phyloP scores from a whole-genome alignment of 306 rosid species.

The Quercus ilex region DNA sequence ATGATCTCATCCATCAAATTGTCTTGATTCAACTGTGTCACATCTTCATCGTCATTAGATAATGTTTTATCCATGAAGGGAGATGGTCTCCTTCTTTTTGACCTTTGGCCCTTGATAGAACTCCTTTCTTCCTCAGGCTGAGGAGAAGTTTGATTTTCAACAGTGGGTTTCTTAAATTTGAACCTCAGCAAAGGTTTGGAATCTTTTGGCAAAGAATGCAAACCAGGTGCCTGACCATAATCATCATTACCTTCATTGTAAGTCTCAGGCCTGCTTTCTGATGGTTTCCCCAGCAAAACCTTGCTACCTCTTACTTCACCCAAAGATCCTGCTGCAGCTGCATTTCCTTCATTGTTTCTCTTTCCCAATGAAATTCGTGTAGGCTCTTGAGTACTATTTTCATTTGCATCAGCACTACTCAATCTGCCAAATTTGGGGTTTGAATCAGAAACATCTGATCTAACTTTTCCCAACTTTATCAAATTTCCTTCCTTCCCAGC shows the following conservation, averaged over 20 bases:
- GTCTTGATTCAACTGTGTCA: conserved; percentile 45
- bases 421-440: conserved; percentile 40
- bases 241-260: conserved; percentile 43
- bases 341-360: conserved; percentile 40
- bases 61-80: conserved; percentile 56
- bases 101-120: conserved; percentile 86
- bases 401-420: conserved; percentile 47
- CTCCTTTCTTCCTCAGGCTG: conserved; percentile 73
- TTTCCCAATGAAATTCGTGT: conserved; percentile 35
- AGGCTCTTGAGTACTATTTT: conserved; percentile 33
- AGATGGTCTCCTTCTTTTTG: conserved; percentile 90
- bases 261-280: conserved; percentile 51
- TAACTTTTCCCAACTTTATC: conserved; percentile 72
- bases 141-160: conserved; percentile 62
- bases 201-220: conserved; percentile 68
- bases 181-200: conserved; percentile 70
- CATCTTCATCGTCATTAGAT: conserved; percentile 46
- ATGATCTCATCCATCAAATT: conserved; percentile 72
- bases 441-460: conserved; percentile 47
- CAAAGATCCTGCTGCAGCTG: conserved; percentile 26
- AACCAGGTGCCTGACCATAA: conserved; percentile 36
- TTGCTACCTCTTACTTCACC: conserved; percentile 46
- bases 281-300: conserved; percentile 46
- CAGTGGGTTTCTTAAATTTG: conserved; percentile 73
- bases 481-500: conserved; percentile 65